Conservation (phyloP, 495 filamentous ascomycete species). For the Aspergillus campestris region DNA sequence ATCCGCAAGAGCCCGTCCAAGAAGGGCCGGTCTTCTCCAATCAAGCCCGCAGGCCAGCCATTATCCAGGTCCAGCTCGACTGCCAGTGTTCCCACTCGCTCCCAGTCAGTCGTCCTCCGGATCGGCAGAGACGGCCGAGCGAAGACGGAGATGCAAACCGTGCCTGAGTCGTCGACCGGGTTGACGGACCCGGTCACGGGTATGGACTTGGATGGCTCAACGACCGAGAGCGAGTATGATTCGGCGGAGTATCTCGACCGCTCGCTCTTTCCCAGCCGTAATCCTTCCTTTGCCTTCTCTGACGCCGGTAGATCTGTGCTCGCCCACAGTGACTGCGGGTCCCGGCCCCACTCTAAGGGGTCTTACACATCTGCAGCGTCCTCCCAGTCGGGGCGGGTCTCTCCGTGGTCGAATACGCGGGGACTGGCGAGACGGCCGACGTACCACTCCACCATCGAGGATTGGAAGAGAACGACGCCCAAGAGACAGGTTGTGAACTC, state of each 20-base stretch:
- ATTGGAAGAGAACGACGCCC: slow-evolving; percentile 27
- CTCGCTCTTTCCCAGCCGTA: slow-evolving; percentile 55
- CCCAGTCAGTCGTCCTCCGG: slow-evolving; percentile 51
- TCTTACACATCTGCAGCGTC: slow-evolving; percentile 40
- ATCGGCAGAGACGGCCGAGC: slow-evolving; percentile 67
- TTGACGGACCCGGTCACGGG: slow-evolving; percentile 33
- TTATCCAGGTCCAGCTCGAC: slow-evolving; percentile 28
- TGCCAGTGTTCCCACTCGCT: slow-evolving; percentile 24
- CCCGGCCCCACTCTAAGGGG: slow-evolving; percentile 42
- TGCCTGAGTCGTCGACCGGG: slow-evolving; percentile 36
- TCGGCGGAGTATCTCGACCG: slow-evolving; percentile 61
- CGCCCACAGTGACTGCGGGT: slow-evolving; percentile 48
- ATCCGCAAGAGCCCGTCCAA: slow-evolving; percentile 40
- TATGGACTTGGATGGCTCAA: slow-evolving; percentile 40
- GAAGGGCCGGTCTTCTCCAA: slow-evolving; percentile 29
- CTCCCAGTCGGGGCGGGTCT: slow-evolving; percentile 33
- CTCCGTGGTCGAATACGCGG: slow-evolving; percentile 34
- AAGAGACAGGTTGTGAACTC: slow-evolving; percentile 28
- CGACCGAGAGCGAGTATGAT: slow-evolving; percentile 41
- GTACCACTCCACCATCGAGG: slow-evolving; percentile 24
- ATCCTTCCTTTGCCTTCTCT: slow-evolving; percentile 52
- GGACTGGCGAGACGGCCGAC: slow-evolving; percentile 19
- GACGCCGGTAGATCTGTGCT: slow-evolving; percentile 39
- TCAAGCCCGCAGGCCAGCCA: slow-evolving; percentile 27
- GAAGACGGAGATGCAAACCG: slow-evolving; percentile 57